Evolutionary conservation across 345 rosid species (phyloP).

Genomic region (Acer negundo): DNA sequence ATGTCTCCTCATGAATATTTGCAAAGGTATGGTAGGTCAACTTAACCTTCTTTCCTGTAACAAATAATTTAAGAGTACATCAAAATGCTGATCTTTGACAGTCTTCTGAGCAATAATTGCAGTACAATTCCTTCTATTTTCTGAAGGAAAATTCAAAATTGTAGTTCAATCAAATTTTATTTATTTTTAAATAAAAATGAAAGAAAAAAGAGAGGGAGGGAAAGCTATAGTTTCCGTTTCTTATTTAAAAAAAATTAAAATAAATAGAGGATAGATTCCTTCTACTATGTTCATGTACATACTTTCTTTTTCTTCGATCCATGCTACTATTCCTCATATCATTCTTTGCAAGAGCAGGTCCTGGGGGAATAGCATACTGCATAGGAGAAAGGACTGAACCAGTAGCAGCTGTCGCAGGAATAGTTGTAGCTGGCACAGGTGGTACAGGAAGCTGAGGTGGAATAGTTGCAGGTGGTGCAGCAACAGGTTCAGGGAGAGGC

Average conservation of each 20-base stretch:
- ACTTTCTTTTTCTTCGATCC: constrained; percentile 92
- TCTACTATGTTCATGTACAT: constrained; percentile 18
- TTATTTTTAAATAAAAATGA: neutral
- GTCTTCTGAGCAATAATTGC: neutral
- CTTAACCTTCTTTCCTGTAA: constrained; percentile 54
- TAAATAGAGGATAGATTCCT: neutral
- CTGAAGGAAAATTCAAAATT: neutral
- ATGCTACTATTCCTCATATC: constrained; percentile 67
- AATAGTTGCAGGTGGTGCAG: constrained; percentile 43
- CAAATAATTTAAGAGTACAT: constrained; percentile 6
- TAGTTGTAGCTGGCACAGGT: constrained; percentile 44
- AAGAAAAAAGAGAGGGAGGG: neutral
- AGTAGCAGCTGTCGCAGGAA: constrained; percentile 51
- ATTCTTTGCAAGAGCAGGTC: constrained; percentile 55
- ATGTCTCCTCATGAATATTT: neutral
- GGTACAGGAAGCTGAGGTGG: constrained; percentile 48
- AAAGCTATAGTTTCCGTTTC: neutral
- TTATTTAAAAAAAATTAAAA: neutral
- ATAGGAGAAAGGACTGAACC: constrained; percentile 74
- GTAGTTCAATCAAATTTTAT: neutral
- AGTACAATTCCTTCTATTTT: neutral
- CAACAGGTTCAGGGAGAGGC: constrained; percentile 84
- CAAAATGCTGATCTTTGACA: constrained; percentile 11
- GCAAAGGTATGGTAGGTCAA: neutral
- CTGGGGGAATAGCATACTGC: constrained; percentile 73